These are phyloP conservation scores for Ustilago trichophora DNA, from an alignment of 1,284 basidiomycete species.

Conservation along the genomic window DNA sequence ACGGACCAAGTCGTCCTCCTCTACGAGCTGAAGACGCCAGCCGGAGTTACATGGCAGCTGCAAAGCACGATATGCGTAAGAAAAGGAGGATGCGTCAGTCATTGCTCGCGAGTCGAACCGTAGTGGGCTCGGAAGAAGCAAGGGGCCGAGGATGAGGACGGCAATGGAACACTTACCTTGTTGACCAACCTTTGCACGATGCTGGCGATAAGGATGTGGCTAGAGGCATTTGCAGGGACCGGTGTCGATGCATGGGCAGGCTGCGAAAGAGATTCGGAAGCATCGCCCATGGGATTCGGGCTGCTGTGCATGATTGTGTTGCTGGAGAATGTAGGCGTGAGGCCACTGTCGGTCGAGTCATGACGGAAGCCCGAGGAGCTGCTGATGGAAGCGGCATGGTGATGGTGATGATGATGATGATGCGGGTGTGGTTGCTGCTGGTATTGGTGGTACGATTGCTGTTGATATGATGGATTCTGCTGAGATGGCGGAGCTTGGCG, in stretches of 20 bases:
- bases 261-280: constrained; percentile 10
- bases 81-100: background rate
- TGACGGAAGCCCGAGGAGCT: constrained; percentile 23
- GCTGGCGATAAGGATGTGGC: constrained; percentile 55
- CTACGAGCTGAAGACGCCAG: constrained; percentile 46
- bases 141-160: too few relatives aligned
- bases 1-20: constrained; percentile 55
- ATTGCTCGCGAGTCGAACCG: too few relatives aligned
- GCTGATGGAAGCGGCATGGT: constrained; percentile 25
- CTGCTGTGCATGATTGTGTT: constrained; percentile 21
- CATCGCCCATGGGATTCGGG: constrained; percentile 14
- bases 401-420: constrained; percentile 7
- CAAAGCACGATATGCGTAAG: background rate
- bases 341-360: constrained; percentile 27
- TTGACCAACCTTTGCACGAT: constrained; percentile 59
- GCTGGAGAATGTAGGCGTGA: constrained; percentile 22
- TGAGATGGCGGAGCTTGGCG: background rate
- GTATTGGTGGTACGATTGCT: background rate
- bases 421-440: constrained; percentile 1
- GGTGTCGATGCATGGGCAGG: constrained; percentile 1
- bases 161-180: constrained; percentile 27
- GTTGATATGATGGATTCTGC: background rate
- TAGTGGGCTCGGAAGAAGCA: too few relatives aligned
- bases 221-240: constrained; percentile 27
- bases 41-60: constrained; percentile 59